Evolutionary conservation across 768 basidiomycete genomes (phyloP).

Genomic region (Mycena kentingensis): DNA sequence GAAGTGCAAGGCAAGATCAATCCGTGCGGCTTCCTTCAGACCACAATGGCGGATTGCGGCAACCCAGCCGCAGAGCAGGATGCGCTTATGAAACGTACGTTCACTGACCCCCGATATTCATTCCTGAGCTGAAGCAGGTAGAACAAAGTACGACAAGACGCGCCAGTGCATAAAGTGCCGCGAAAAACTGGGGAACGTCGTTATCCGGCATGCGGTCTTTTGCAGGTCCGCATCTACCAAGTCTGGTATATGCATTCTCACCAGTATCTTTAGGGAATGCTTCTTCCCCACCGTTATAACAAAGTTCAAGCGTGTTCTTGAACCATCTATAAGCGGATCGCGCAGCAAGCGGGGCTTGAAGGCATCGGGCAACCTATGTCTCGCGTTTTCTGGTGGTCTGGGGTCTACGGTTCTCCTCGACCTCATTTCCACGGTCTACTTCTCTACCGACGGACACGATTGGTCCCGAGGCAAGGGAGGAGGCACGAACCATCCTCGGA

Average conservation of each 20-base stretch:
- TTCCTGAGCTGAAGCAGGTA: conserved; percentile 42
- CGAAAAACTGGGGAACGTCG: conserved; percentile 59
- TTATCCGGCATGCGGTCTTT: conserved; percentile 79
- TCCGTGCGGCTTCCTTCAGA: conserved; percentile 4
- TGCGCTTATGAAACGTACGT: conserved; percentile 69
- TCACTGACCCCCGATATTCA: neutral
- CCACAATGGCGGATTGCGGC: conserved; percentile 50
- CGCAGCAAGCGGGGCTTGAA: conserved; percentile 59
- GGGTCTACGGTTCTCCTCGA: conserved; percentile 75
- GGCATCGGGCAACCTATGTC: conserved; percentile 65
- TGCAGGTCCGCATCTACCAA: conserved; percentile 62
- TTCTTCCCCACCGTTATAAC: conserved; percentile 62
- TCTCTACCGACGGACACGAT: conserved; percentile 35
- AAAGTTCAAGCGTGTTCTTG: conserved; percentile 67
- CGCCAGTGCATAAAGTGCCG: conserved; percentile 78
- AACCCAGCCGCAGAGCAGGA: conserved; percentile 62
- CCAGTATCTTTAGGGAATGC: conserved; percentile 49
- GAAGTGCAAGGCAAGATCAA: neutral
- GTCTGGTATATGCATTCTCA: conserved; percentile 1
- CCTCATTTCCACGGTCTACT: conserved; percentile 62
- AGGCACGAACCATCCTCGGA: conserved; percentile 61
- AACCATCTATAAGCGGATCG: conserved; percentile 62
- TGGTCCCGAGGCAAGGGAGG: conserved; percentile 46
- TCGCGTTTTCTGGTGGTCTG: conserved; percentile 80
- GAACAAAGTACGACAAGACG: conserved; percentile 66